A percentile compares a stretch with the other conserved stretches of the same genome.
Evolutionary conservation across 306 rosid genomes (phyloP).

Genomic region (Cucurbita argyrosperma): DNA sequence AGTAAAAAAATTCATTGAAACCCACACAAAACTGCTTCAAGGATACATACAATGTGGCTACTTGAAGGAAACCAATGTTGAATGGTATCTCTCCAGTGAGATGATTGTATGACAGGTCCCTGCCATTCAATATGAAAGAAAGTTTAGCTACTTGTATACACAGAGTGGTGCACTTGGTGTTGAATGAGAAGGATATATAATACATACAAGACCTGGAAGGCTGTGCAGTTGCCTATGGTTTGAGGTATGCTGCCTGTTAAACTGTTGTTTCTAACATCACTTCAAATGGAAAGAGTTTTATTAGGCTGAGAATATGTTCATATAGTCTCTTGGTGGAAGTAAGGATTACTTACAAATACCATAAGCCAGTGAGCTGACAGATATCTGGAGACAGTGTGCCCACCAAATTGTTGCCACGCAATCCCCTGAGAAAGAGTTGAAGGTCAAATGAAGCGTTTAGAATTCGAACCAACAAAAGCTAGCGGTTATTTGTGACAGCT

Average conservation of each 20-base stretch:
- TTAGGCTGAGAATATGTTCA: background rate
- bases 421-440: constrained; percentile 35
- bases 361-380: constrained; percentile 86
- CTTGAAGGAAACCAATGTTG: constrained; percentile 83
- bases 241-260: constrained; percentile 79
- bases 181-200: constrained; percentile 13
- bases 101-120: constrained; percentile 78
- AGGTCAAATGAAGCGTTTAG: background rate
- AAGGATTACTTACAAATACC: constrained; percentile 84
- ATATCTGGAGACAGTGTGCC: constrained; percentile 87
- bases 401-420: constrained; percentile 80
- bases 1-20: background rate
- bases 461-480: background rate
- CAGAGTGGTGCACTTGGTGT: background rate
- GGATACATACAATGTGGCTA: constrained; percentile 64
- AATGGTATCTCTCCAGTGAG: constrained; percentile 74
- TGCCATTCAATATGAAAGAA: constrained; percentile 5
- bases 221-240: constrained; percentile 77
- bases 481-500: background rate
- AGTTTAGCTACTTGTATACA: background rate
- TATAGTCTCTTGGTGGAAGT: background rate
- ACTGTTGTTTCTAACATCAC: constrained; percentile 94
- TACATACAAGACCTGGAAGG: constrained; percentile 98
- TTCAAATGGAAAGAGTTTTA: constrained; percentile 12
- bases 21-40: background rate